A percentile compares a stretch with the other conserved stretches of the same genome.
phyloP scores from a whole-genome alignment of 495 filamentous ascomycete species.

The Neurospora hispaniola region DNA sequence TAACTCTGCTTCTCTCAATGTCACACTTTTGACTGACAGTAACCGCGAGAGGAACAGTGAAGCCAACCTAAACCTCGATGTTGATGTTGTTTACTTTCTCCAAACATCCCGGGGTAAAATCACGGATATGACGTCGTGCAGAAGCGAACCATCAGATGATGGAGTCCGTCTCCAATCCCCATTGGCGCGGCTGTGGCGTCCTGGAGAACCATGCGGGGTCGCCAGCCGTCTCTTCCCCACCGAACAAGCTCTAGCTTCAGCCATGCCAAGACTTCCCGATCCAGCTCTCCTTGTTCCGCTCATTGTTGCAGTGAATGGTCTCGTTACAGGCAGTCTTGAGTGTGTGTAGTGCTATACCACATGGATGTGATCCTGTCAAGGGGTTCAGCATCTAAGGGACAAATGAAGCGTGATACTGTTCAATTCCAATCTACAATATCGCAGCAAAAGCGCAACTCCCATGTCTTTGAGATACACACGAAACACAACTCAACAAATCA shows the following conservation, averaged over 20 bases:
- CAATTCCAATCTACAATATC: conserved; percentile 17
- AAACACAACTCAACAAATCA: conserved; percentile 7
- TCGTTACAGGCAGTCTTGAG: background rate
- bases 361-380: background rate
- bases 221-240: background rate
- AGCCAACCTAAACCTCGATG: background rate
- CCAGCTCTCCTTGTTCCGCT: background rate
- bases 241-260: conserved; percentile 37
- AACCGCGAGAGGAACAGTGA: background rate
- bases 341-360: background rate
- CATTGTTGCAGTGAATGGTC: background rate
- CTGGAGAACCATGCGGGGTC: conserved; percentile 13
- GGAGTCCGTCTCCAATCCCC: background rate
- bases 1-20: background rate
- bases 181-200: conserved; percentile 15
- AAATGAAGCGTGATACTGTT: conserved; percentile 4
- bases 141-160: background rate
- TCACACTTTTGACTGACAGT: background rate
- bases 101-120: background rate
- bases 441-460: conserved; percentile 5
- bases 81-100: background rate
- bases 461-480: conserved; percentile 13
- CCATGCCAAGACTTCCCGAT: background rate
- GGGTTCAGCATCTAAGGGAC: background rate
- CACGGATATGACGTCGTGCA: conserved; percentile 7